Percentiles rank a stretch among this genome's conserved stretches.
Conservation (phyloP, 2,329 filamentous ascomycete genomes). For the Colletotrichum melonis region DNA sequence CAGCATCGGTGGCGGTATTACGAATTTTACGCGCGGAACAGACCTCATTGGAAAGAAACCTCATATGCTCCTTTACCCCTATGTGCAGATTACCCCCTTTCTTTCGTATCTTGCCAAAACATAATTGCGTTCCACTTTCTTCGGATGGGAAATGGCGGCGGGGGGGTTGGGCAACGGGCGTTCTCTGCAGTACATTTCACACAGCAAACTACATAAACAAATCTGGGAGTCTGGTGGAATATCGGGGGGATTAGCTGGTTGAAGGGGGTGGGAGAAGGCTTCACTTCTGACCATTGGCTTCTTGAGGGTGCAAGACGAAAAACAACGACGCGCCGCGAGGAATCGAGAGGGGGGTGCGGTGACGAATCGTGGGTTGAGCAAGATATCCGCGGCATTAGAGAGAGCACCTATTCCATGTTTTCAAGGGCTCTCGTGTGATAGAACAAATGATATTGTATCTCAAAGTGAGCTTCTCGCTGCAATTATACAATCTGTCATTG, state of each 20-base stretch:
- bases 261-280: not conserved
- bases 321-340: not conserved
- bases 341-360: not conserved
- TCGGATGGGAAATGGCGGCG: not conserved
- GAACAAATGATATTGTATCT: not conserved
- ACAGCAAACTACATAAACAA: conserved; percentile 13
- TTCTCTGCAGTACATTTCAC: conserved; percentile 27
- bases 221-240: not conserved
- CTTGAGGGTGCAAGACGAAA: conserved; percentile 18
- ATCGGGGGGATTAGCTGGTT: not conserved
- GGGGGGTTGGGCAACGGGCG: conserved; percentile 10
- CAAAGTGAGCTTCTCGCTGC: not conserved
- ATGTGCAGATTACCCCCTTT: conserved; percentile 21
- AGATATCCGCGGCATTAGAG: not conserved
- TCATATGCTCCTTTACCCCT: conserved; percentile 6
- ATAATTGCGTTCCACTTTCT: conserved; percentile 23
- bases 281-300: not conserved
- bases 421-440: not conserved
- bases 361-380: not conserved
- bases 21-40: conserved; percentile 26
- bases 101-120: conserved; percentile 27
- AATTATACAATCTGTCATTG: not conserved
- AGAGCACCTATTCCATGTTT: not conserved
- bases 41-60: conserved; percentile 23
- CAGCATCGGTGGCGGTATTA: conserved; percentile 12